Evolutionary conservation across 768 basidiomycete species (phyloP).

Genomic region (button mushroom (Agaricus bisporus)): DNA sequence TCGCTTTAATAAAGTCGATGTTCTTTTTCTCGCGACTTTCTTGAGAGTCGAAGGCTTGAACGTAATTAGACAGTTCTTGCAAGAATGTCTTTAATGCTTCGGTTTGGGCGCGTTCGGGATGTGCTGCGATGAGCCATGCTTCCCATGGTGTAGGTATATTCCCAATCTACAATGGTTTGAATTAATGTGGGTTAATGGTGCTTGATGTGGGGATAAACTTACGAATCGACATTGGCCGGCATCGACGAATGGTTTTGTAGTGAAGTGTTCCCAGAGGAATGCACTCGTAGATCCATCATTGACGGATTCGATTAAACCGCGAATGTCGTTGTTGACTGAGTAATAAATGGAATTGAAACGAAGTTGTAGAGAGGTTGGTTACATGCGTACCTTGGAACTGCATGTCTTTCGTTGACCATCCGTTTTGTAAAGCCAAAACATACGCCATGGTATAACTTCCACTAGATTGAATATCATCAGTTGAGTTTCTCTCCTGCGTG

Average conservation of each 20-base stretch:
- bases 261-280: constrained; percentile 97
- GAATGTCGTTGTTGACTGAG: constrained; percentile 76
- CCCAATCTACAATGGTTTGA: constrained; percentile 49
- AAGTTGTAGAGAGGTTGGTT: too few relatives aligned
- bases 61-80: constrained; percentile 51
- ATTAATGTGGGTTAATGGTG: not conserved
- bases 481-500: too few relatives aligned
- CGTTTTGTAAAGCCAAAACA: constrained; percentile 86
- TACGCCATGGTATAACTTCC: constrained; percentile 95
- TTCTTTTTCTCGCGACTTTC: constrained; percentile 52
- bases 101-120: constrained; percentile 51
- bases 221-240: constrained; percentile 80
- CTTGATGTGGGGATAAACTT: too few relatives aligned
- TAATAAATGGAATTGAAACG: too few relatives aligned
- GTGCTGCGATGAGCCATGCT: constrained; percentile 91
- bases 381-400: constrained; percentile 59
- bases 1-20: constrained; percentile 68
- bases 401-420: constrained; percentile 61
- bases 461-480: constrained; percentile 25
- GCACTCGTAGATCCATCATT: constrained; percentile 85
- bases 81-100: constrained; percentile 54
- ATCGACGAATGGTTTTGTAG: constrained; percentile 67
- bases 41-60: constrained; percentile 57
- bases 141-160: constrained; percentile 93
- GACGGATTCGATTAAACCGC: constrained; percentile 76